Base-by-base conservation (phyloP, 352 stramenopile genomes). In the Phytophthora cactorum region DNA sequence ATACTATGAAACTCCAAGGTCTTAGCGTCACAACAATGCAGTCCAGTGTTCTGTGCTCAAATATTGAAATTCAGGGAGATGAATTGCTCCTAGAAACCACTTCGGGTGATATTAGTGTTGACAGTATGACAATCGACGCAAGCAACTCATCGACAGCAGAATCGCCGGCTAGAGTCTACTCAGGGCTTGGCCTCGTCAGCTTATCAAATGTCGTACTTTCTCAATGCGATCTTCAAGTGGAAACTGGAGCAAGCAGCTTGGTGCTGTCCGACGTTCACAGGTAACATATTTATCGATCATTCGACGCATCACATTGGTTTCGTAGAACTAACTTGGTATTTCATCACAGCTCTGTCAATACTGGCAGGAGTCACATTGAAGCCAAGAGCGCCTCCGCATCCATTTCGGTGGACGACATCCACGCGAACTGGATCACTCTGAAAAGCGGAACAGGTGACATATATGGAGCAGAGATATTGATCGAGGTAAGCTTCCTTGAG, bases 381-480 rank as follows among this genome's bases (percentile, higher is more conserved):
- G 73, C 72, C 4, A 74, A 75, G 43, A 91, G 75, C 43, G 70
- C 45, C 1, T 89, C 83, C 2, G 86, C 83, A 2, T 70, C 67
- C 0, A 80, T 93, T 59, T 80, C 73, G 12, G 69, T 73, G 15
- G 63, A 72, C 12, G 51, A 67, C 17, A 31, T 93, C 41, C 58
- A 60, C 15, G 78, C 81, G 14, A 91, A 93, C 25, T 91, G 83
- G 82, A 64, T 93, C 44, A 59, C 79, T 22, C 29, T 93, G 12
- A 65, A 69, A 32, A 91, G 61, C 41, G 66, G 65, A 14, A 60
- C 76, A 17, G 86, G 86, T 14, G 73, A 78, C 22, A 77, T 93
- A 38, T 70, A 66, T 27, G 78, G 64, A 12, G 67, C 53, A 4
- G 64, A 66, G 1, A 45, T 90, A 14, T 45, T 72, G 27, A 78